Percentiles rank a stretch among this genome's conserved stretches.
Evolutionary conservation across 306 rosid species (phyloP).

Genomic region (Cicer judaicum): DNA sequence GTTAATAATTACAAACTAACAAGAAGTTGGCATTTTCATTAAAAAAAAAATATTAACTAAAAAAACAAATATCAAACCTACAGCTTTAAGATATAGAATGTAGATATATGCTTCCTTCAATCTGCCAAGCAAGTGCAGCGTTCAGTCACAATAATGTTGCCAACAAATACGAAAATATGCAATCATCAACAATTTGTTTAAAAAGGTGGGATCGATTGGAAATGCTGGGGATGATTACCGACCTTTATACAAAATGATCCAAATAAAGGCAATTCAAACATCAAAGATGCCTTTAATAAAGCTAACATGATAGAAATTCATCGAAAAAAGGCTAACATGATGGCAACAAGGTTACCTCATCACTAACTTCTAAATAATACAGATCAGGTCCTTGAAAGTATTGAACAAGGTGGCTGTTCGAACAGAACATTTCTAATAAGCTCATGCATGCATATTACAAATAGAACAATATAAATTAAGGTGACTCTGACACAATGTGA

Average conservation of each 20-base stretch:
- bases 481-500: background rate
- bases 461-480: background rate
- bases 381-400: background rate
- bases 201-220: background rate
- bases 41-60: background rate
- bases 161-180: slow-evolving; percentile 7
- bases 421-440: background rate
- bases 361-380: background rate
- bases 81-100: too few relatives aligned
- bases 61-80: too few relatives aligned
- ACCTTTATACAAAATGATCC: background rate
- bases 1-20: too few relatives aligned
- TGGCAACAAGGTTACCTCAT: background rate
- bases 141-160: background rate
- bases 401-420: background rate
- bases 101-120: background rate
- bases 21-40: background rate
- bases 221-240: background rate
- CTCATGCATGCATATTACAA: background rate
- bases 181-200: background rate
- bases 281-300: background rate
- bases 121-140: background rate
- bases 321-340: background rate
- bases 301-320: background rate
- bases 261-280: background rate